phyloP scores from a whole-genome alignment of 2,329 filamentous ascomycete species.

The Colletotrichum sidae region DNA sequence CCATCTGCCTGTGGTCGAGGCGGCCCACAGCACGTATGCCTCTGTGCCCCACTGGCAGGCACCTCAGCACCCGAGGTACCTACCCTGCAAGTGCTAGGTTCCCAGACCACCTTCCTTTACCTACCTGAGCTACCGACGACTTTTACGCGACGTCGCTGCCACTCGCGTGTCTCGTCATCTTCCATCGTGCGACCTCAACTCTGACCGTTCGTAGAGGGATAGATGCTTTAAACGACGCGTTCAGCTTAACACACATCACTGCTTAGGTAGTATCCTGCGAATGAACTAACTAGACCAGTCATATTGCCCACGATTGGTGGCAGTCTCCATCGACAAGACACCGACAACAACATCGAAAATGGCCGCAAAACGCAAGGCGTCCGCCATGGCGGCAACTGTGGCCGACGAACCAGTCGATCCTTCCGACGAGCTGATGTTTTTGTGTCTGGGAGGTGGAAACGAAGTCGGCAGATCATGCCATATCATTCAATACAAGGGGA shows the following conservation, averaged over 20 bases:
- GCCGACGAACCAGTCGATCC: slow-evolving; percentile 89
- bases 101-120: not conserved
- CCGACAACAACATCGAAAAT: slow-evolving; percentile 58
- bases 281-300: slow-evolving; percentile 22
- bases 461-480: slow-evolving; percentile 98
- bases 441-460: slow-evolving; percentile 94
- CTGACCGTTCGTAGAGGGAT: not conserved
- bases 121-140: slow-evolving; percentile 3
- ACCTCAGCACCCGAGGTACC: too few species aligned
- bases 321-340: slow-evolving; percentile 7
- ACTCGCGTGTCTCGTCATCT: not conserved
- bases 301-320: slow-evolving; percentile 10
- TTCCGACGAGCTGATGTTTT: slow-evolving; percentile 92
- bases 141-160: slow-evolving; percentile 25
- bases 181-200: not conserved
- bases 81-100: not conserved
- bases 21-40: too few species aligned
- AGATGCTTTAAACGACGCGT: too few species aligned
- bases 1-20: not conserved
- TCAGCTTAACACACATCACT: not conserved
- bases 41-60: too few species aligned
- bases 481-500: slow-evolving; percentile 98
- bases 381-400: slow-evolving; percentile 71
- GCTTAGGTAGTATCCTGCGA: not conserved
- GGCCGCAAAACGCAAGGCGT: slow-evolving; percentile 93